phyloP scores from a whole-genome alignment of 2,329 filamentous ascomycete genomes.

The Truncatella angustata region DNA sequence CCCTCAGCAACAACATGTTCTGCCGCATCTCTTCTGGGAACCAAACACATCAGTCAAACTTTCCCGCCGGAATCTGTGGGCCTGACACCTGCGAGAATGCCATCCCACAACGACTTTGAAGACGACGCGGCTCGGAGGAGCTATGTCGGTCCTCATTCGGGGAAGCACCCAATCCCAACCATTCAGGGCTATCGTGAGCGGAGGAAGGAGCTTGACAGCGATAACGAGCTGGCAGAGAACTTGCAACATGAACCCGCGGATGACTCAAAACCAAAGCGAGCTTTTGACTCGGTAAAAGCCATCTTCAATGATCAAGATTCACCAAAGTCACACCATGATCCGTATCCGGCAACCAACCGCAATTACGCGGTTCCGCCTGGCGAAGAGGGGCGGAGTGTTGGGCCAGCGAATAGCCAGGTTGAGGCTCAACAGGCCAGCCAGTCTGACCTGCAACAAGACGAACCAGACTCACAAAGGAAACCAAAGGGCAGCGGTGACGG shows the following conservation, averaged over 20 bases:
- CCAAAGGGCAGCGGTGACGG: constrained; percentile 14
- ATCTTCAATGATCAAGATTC: constrained; percentile 33
- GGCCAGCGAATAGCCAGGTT: background rate
- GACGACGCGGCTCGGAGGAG: constrained; percentile 28
- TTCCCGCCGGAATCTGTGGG: background rate
- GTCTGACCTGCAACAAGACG: too few relatives aligned
- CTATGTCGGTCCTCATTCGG: constrained; percentile 36
- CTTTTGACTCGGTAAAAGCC: constrained; percentile 34
- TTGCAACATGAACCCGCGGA: constrained; percentile 32
- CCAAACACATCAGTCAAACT: background rate
- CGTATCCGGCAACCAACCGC: constrained; percentile 34
- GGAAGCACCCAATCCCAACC: constrained; percentile 36
- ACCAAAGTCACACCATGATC: constrained; percentile 26
- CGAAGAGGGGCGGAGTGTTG: background rate
- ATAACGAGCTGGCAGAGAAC: constrained; percentile 32
- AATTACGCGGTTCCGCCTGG: constrained; percentile 22
- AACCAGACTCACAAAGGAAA: constrained; percentile 12
- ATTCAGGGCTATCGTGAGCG: constrained; percentile 48
- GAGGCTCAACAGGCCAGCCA: too few relatives aligned
- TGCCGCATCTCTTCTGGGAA: background rate
- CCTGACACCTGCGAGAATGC: constrained; percentile 24
- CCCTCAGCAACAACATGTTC: too few relatives aligned
- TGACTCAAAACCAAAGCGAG: constrained; percentile 31
- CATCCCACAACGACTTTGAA: constrained; percentile 34
- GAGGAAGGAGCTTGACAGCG: constrained; percentile 40